A percentile compares a stretch with the other conserved stretches of the same genome.
Evolutionary conservation across 441 rosid genomes (phyloP).

Genomic region (Adansonia madagascariensis): DNA sequence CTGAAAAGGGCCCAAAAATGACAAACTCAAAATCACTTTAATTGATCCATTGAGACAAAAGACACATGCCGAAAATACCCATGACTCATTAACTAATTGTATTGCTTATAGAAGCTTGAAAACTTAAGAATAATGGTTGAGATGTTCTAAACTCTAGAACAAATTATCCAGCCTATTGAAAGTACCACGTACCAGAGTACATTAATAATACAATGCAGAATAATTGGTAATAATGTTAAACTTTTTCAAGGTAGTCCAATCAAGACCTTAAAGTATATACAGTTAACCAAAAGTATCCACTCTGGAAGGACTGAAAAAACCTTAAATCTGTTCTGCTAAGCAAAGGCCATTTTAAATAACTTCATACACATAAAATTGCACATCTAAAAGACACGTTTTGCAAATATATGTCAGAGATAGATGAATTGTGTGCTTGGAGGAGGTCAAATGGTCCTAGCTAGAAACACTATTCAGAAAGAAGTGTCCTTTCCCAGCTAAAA

Average conservation of each 20-base stretch:
- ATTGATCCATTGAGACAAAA: not conserved
- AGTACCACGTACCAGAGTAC: not conserved
- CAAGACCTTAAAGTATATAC: not conserved
- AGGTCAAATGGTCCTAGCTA: not conserved
- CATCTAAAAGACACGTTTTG: not conserved
- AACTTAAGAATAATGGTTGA: constrained; percentile 7
- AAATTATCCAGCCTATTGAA: not conserved
- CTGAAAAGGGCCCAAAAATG: constrained; percentile 43
- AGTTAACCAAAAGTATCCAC: not conserved
- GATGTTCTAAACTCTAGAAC: not conserved
- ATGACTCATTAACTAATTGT: not conserved
- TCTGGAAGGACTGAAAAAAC: not conserved
- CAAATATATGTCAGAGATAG: not conserved
- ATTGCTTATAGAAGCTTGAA: not conserved
- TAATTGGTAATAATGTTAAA: not conserved
- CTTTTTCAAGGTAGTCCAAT: not conserved
- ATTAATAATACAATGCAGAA: not conserved
- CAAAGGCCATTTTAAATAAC: not conserved
- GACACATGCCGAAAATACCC: not conserved
- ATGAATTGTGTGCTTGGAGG: not conserved
- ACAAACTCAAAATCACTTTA: not conserved
- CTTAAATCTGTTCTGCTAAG: not conserved
- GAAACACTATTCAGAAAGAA: not conserved
- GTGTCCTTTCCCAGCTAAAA: not conserved
- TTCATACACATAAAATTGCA: not conserved